Evolutionary conservation across 345 rosid genomes (phyloP).

Genomic region (Ceriops zippeliana): DNA sequence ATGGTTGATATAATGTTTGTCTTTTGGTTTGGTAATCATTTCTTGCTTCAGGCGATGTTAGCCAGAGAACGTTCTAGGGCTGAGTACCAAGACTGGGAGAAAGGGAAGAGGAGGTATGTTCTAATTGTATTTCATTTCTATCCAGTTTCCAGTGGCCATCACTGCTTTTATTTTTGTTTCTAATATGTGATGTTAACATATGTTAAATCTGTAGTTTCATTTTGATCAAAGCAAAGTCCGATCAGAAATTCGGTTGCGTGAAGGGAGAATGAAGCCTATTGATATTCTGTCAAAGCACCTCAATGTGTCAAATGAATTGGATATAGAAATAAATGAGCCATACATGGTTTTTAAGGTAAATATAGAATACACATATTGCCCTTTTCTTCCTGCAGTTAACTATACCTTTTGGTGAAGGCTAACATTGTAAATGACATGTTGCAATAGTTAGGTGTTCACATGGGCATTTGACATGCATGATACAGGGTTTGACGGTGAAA

Average conservation of each 20-base stretch:
- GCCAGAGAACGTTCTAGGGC: constrained; percentile 98
- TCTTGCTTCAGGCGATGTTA: constrained; percentile 60
- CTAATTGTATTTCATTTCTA: neutral
- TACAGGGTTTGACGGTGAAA: constrained; percentile 80
- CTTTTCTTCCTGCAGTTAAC: neutral
- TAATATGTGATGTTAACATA: constrained; percentile 13
- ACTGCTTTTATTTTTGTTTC: neutral
- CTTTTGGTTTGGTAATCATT: constrained; percentile 3
- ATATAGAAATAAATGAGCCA: constrained; percentile 77
- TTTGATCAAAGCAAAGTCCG: constrained; percentile 96
- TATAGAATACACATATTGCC: neutral
- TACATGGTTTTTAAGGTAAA: constrained; percentile 87
- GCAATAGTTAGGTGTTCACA: neutral
- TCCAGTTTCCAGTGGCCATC: constrained; percentile 1
- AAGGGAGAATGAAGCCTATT: constrained; percentile 86
- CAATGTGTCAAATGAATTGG: constrained; percentile 75
- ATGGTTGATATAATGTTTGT: neutral
- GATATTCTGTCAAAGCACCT: constrained; percentile 82
- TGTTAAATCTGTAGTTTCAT: constrained; percentile 65
- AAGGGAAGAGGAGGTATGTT: constrained; percentile 85
- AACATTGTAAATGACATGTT: neutral
- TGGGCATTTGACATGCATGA: constrained; percentile 14
- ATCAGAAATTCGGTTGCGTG: constrained; percentile 77
- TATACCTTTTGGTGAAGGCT: neutral
- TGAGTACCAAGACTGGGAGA: constrained; percentile 98